Evolutionary conservation across 352 stramenopile genomes (phyloP), one percentile per base, ranked within the genome.

Genomic region (Phytophthora megakarya): DNA sequence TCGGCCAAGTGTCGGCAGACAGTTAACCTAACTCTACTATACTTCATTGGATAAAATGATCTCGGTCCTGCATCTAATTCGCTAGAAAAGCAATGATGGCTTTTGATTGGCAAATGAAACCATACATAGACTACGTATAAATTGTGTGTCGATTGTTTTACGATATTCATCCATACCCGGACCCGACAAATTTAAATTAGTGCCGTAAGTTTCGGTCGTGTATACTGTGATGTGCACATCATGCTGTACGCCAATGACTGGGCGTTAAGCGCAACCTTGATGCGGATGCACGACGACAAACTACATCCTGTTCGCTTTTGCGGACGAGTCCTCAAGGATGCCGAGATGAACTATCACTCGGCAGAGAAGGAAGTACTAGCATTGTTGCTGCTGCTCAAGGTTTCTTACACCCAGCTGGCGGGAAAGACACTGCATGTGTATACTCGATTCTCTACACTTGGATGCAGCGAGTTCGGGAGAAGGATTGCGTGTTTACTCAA

Each of bases 161-260:
- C n/a, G n/a, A n/a, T n/a, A n/a, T n/a, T n/a, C n/a, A n/a, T n/a
- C n/a, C n/a, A n/a, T n/a, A n/a, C n/a, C n/a, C n/a, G n/a, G n/a
- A n/a, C n/a, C n/a, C n/a, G n/a, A n/a, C n/a, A n/a, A n/a, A n/a
- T n/a, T n/a, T n/a, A n/a, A n/a, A n/a, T n/a, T n/a, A n/a, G n/a
- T n/a, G n/a, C n/a, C n/a, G n/a, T n/a, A n/a, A n/a, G n/a, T n/a
- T n/a, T n/a, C n/a, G n/a, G n/a, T n/a, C n/a, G n/a, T n/a, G n/a
- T n/a, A n/a, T n/a, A n/a, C n/a, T n/a, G n/a, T n/a, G 46, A 70
- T 0, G 61, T 66, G 3, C 7, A 47, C 2, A 19, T 73, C 0
- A 70, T 69, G 11, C 10, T 70, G 8, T 55, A 72, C n/a, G 65
- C 56, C 0, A 74, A 70, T 10, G 19, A 38, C 4, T 73, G 65